Percentiles rank a stretch among this genome's conserved stretches.
Evolutionary conservation across 1,284 basidiomycete genomes (phyloP).

Genomic region (Marasmius fiardii): DNA sequence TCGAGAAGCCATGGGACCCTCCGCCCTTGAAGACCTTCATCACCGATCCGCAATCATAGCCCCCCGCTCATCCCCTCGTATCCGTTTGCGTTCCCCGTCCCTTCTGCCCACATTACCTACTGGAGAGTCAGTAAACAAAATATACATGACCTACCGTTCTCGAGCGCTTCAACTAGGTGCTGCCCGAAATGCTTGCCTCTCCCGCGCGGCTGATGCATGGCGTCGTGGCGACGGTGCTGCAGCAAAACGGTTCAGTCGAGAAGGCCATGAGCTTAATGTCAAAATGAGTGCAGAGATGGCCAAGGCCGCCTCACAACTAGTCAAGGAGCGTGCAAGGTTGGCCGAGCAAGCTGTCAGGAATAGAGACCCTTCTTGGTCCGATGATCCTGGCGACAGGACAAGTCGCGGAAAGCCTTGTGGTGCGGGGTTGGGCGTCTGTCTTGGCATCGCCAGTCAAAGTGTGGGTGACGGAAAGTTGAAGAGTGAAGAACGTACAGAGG

Average conservation of each 20-base stretch:
- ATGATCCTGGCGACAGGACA: constrained; percentile 79
- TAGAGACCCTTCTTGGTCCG: constrained; percentile 73
- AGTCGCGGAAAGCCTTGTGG: constrained; percentile 78
- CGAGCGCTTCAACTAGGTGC: constrained; percentile 89
- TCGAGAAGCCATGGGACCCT: constrained; percentile 52
- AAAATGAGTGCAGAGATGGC: constrained; percentile 86
- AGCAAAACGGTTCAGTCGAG: constrained; percentile 89
- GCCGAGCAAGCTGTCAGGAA: constrained; percentile 73
- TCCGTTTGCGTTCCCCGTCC: constrained; percentile 79
- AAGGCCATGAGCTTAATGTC: constrained; percentile 90
- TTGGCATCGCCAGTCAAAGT: constrained; percentile 75
- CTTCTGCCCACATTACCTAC: constrained; percentile 88
- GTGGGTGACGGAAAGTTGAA: constrained; percentile 47
- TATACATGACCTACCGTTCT: constrained; percentile 88
- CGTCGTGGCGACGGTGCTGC: constrained; percentile 90
- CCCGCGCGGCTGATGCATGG: constrained; percentile 94
- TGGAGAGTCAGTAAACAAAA: constrained; percentile 69
- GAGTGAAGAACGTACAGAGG: constrained; percentile 82
- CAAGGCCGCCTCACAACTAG: constrained; percentile 74
- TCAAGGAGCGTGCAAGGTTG: constrained; percentile 75
- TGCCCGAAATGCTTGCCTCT: constrained; percentile 92
- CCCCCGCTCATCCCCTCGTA: constrained; percentile 81
- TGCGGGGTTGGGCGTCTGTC: constrained; percentile 76
- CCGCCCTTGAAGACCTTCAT: constrained; percentile 55
- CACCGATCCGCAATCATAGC: constrained; percentile 68